Conservation (phyloP, 805 yeast genomes). For the Cyberlindnera maclurae region DNA sequence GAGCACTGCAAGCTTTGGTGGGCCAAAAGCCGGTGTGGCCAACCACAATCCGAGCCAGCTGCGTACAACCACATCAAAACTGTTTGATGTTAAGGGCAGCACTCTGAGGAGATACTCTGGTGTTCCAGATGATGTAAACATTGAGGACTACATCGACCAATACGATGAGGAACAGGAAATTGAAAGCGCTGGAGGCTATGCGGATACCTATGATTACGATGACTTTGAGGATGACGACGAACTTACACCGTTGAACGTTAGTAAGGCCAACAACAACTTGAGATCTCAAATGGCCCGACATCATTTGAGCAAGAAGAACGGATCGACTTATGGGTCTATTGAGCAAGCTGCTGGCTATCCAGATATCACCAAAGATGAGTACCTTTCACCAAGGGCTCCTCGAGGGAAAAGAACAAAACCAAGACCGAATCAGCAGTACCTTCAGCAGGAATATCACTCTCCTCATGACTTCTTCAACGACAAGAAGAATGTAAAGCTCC, state of each 20-base stretch:
- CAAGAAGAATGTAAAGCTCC: conserved; percentile 23
- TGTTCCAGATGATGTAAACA: conserved; percentile 50
- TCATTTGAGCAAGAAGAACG: conserved; percentile 24
- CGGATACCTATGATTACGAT: conserved; percentile 21
- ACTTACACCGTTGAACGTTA: conserved; percentile 21
- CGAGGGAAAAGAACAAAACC: conserved; percentile 17
- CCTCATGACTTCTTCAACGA: conserved; percentile 41
- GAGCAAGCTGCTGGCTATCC: conserved; percentile 7
- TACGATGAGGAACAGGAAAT: conserved; percentile 33
- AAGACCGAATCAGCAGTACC: conserved; percentile 10
- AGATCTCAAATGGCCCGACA: conserved; percentile 14
- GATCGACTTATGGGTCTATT: conserved; percentile 14
- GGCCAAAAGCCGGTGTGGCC: background rate
- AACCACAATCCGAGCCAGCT: conserved; percentile 27
- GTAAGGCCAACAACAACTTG: conserved; percentile 17
- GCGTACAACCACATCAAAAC: conserved; percentile 63
- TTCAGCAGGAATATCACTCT: conserved; percentile 27
- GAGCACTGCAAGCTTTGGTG: conserved; percentile 9
- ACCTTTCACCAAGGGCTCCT: conserved; percentile 3
- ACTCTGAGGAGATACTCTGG: conserved; percentile 70
- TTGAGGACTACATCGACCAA: conserved; percentile 37
- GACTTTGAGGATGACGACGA: conserved; percentile 23
- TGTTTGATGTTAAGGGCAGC: conserved; percentile 67
- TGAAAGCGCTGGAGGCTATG: conserved; percentile 26
- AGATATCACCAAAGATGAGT: conserved; percentile 10